These are phyloP conservation scores for Garcia nutans DNA, from an alignment of 345 rosid genomes.

Conservation along the genomic window DNA sequence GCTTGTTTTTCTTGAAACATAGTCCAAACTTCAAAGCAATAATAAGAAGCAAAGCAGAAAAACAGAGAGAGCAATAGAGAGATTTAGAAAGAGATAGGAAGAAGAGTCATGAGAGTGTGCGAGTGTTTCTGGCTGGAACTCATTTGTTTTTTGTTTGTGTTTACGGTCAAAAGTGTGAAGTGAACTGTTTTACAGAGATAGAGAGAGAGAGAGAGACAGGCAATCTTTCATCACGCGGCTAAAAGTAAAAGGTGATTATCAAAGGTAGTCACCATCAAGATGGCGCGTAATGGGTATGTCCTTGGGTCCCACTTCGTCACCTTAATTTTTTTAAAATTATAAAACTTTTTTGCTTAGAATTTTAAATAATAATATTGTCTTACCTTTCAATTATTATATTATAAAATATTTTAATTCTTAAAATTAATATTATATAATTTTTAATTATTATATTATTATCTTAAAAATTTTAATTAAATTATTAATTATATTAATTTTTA, in stretches of 20 bases:
- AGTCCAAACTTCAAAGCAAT: slow-evolving; percentile 14
- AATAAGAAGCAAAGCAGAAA: background rate
- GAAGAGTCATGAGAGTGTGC: background rate
- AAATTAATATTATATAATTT: too few relatives aligned
- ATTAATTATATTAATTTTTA: too few relatives aligned
- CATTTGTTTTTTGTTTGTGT: background rate
- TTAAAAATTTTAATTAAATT: too few relatives aligned
- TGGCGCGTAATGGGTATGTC: slow-evolving; percentile 33
- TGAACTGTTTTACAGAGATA: slow-evolving; percentile 13
- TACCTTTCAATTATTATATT: too few relatives aligned
- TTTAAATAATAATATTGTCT: too few relatives aligned
- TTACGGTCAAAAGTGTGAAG: slow-evolving; percentile 19
- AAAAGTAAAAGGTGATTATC: slow-evolving; percentile 1
- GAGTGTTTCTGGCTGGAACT: slow-evolving; percentile 16
- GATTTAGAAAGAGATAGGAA: background rate
- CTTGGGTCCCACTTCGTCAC: slow-evolving; percentile 31
- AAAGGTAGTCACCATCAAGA: slow-evolving; percentile 29
- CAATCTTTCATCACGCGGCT: slow-evolving; percentile 43
- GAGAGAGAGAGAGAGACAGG: too few relatives aligned
- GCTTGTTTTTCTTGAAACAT: background rate
- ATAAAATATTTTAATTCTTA: too few relatives aligned
- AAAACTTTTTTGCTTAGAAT: too few relatives aligned
- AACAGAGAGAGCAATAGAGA: background rate
- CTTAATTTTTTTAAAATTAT: background rate
- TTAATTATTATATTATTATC: too few relatives aligned